phyloP scores from a whole-genome alignment of 2,329 filamentous ascomycete genomes.

The Cercospora canescens region DNA sequence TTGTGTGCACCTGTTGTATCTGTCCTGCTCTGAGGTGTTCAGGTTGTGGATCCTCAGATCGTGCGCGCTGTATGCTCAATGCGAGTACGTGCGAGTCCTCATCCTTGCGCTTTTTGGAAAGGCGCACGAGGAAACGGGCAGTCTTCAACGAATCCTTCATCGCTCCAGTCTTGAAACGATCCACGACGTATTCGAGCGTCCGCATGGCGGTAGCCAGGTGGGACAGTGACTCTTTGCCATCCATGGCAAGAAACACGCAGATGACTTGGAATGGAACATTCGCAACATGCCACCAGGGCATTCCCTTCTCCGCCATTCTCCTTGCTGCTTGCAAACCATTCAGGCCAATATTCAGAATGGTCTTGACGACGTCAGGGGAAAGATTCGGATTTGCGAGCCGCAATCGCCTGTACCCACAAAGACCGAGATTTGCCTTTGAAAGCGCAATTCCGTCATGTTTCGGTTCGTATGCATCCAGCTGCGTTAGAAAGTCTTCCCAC shows the following conservation, averaged over 20 bases:
- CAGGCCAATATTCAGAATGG: constrained; percentile 49
- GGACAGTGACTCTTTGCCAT: constrained; percentile 51
- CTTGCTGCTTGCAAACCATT: constrained; percentile 51
- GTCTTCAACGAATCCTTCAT: constrained; percentile 57
- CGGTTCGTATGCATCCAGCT: constrained; percentile 33
- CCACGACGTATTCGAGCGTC: constrained; percentile 34
- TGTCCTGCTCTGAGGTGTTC: constrained; percentile 16
- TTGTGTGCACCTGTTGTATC: not conserved
- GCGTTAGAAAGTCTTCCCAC: constrained; percentile 36
- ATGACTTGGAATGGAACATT: constrained; percentile 62
- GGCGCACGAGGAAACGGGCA: constrained; percentile 54
- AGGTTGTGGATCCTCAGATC: constrained; percentile 24
- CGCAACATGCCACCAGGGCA: constrained; percentile 61
- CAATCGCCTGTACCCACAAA: constrained; percentile 58
- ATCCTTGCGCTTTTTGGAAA: constrained; percentile 46
- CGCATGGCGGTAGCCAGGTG: constrained; percentile 54
- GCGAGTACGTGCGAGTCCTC: constrained; percentile 27
- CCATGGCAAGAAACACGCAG: constrained; percentile 57
- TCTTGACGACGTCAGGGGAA: constrained; percentile 45
- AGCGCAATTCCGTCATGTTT: constrained; percentile 35
- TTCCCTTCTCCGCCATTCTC: constrained; percentile 45
- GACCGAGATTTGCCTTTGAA: constrained; percentile 55
- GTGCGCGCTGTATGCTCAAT: constrained; percentile 23
- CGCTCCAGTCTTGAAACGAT: constrained; percentile 33
- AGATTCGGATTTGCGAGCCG: constrained; percentile 53